A percentile compares a stretch with the other conserved stretches of the same genome.
Conservation (phyloP, 257 asterid species). For the Solanum lycopersicoides region DNA sequence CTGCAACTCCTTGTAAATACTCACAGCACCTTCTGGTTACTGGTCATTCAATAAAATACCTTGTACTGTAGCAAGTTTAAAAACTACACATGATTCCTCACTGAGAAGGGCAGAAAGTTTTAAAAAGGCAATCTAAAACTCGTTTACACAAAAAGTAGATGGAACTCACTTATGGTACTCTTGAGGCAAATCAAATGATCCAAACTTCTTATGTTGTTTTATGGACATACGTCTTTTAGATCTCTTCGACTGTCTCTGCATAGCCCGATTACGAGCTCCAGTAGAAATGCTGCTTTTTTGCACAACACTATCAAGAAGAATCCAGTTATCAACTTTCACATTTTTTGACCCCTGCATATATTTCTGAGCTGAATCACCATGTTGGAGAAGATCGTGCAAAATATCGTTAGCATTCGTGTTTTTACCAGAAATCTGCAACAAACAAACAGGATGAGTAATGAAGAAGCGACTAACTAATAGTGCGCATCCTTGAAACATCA, state of each 20-base stretch:
- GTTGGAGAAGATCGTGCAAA: constrained; percentile 69
- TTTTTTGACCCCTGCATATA: constrained; percentile 70
- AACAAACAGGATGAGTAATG: constrained; percentile 2
- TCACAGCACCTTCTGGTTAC: too few species aligned
- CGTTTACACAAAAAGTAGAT: background rate
- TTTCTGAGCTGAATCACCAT: constrained; percentile 72
- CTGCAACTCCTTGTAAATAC: too few species aligned
- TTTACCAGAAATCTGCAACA: constrained; percentile 37
- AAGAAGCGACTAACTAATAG: background rate
- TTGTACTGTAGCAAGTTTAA: background rate
- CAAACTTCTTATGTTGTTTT: constrained; percentile 56
- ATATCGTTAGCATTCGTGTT: constrained; percentile 31
- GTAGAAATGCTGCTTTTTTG: constrained; percentile 25
- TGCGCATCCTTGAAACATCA: background rate
- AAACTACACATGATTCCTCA: background rate
- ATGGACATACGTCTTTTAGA: constrained; percentile 73
- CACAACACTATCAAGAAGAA: constrained; percentile 81
- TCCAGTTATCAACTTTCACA: constrained; percentile 59
- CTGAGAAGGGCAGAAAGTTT: background rate
- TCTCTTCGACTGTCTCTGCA: constrained; percentile 43
- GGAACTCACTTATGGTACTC: constrained; percentile 60
- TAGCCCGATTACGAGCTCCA: constrained; percentile 15
- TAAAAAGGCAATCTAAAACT: background rate
- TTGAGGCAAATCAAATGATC: constrained; percentile 48
- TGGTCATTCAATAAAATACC: too few species aligned